Percentiles rank a stretch among this genome's conserved stretches.
These are phyloP conservation scores for Craterostigma plantagineum DNA, from an alignment of 257 asterid genomes.

Conservation along the genomic window DNA sequence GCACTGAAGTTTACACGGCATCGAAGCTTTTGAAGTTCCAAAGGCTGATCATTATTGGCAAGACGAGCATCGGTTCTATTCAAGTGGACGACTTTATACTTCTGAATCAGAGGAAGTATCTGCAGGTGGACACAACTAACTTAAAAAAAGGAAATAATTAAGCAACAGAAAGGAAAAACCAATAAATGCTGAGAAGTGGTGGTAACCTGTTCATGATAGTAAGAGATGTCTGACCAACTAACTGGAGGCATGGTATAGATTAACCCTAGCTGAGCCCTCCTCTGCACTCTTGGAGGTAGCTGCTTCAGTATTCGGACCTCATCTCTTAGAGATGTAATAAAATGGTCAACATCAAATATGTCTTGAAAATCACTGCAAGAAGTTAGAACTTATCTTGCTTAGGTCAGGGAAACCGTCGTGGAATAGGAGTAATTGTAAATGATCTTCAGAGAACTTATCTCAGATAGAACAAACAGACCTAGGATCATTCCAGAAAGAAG, in stretches of 20 bases:
- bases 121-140: conserved; percentile 13
- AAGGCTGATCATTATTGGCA: conserved; percentile 76
- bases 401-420: conserved; percentile 1
- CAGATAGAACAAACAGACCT: conserved; percentile 60
- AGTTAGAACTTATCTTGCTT: conserved; percentile 3
- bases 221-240: conserved; percentile 94
- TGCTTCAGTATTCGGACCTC: conserved; percentile 89
- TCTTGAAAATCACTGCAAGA: conserved; percentile 79
- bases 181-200: not conserved
- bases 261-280: conserved; percentile 73
- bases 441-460: no score
- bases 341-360: conserved; percentile 88
- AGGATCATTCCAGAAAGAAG: conserved; percentile 97
- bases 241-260: conserved; percentile 69
- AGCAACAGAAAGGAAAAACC: not conserved
- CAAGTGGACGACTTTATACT: conserved; percentile 80
- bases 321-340: conserved; percentile 77
- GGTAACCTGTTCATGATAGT: conserved; percentile 84
- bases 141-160: not conserved
- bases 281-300: conserved; percentile 76
- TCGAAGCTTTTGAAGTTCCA: conserved; percentile 77
- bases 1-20: conserved; percentile 84
- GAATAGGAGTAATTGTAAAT: no score
- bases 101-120: conserved; percentile 90
- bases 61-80: conserved; percentile 89